Evolutionary conservation across 306 rosid genomes (phyloP), one percentile per base, ranked within the genome.

Genomic region (Rosa lucieae): DNA sequence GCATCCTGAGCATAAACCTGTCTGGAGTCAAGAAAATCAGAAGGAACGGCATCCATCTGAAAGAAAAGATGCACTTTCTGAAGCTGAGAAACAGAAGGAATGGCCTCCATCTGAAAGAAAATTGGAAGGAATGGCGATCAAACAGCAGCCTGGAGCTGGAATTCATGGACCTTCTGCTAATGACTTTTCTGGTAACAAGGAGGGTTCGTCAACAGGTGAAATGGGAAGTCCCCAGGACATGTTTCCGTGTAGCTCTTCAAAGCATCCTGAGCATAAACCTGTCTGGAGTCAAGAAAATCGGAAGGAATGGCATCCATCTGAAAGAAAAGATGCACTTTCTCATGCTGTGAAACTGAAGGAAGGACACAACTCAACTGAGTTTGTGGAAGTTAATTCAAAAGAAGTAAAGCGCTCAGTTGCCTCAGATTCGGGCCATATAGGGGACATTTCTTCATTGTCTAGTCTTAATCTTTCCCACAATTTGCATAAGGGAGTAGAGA

Each of bases 371-470:
- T 62, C 72, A 23, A 21, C 71, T 17, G 37, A 74, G 20, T 47
- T 44, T 6, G 6, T 4, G 32, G 73, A 52, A 20, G 29, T 12
- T 55, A 23, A 13, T 63, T 53, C 39, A 21, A 49, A 72, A 73
- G 70, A 20, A 52, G 10, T 18, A 48, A 51, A 61, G 11, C 14
- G 10, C 56, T 17, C 32, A 10, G 43, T 58, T 70, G 63, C 37
- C 69, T 67, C 67, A 6, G 17, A 51, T 73, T n/a, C 74, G 5
- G 47, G 6, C 43, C 1, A 43, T 11, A n/a, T 68, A 26, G 40
- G 56, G 65, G 44, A 46, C 76, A 3, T n/a, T 42, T 26, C 79
- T 72, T 61, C 71, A 14, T 72, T 76, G 17, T 78, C 81, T 78
- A 48, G 23, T 77, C 59, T 3, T 29, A 56, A 52, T 67, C 62